Evolutionary conservation across 306 rosid species (phyloP).

Genomic region (Sophora flavescens): DNA sequence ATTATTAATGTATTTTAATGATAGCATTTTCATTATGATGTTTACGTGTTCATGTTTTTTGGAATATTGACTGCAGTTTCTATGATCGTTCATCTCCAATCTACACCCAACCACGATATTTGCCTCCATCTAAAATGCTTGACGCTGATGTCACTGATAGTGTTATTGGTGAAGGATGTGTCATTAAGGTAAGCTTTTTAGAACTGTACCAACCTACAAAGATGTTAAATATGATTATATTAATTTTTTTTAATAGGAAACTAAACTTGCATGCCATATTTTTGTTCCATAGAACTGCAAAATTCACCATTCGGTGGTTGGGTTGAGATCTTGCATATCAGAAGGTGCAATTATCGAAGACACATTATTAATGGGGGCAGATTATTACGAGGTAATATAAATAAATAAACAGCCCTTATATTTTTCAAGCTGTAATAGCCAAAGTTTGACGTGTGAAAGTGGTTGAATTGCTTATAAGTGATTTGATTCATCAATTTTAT

Average conservation of each 20-base stretch:
- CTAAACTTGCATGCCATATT: conserved; percentile 38
- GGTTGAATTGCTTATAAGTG: conserved; percentile 4
- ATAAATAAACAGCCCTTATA: not conserved
- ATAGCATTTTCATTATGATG: conserved; percentile 20
- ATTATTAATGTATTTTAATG: conserved; percentile 35
- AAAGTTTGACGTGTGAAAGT: conserved; percentile 25
- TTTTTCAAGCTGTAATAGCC: conserved; percentile 9
- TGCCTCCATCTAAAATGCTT: conserved; percentile 99
- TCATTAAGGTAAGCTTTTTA: conserved; percentile 74
- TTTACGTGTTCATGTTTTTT: conserved; percentile 28
- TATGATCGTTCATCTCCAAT: conserved; percentile 98
- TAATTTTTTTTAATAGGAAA: conserved; percentile 2
- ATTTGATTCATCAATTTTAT: conserved; percentile 6
- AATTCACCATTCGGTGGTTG: conserved; percentile 95
- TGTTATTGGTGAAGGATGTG: conserved; percentile 99
- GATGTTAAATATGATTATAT: conserved; percentile 22
- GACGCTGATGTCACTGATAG: conserved; percentile 98
- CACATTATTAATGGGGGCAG: conserved; percentile 96
- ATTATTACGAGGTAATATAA: conserved; percentile 87
- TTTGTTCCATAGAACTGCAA: conserved; percentile 79
- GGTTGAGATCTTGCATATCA: conserved; percentile 92
- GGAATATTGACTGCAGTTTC: conserved; percentile 65
- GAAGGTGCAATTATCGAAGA: conserved; percentile 99
- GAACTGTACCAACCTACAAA: conserved; percentile 10
- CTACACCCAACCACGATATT: conserved; percentile 97